Conservation (phyloP, 148 eudicot genomes). For the Arbutus unedo region DNA sequence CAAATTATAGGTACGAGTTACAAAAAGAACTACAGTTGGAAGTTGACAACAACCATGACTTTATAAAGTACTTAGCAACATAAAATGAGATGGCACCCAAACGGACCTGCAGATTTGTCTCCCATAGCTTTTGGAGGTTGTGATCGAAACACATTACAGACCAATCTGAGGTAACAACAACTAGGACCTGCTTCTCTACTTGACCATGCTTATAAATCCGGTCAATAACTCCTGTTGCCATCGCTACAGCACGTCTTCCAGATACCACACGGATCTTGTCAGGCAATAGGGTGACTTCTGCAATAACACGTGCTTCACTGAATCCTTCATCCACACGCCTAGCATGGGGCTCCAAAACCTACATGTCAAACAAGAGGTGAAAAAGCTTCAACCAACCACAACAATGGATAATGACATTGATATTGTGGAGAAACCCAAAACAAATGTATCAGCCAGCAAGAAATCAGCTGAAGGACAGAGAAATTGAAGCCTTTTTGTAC, state of each 20-base stretch:
- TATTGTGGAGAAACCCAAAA: background rate
- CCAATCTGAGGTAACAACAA: slow-evolving; percentile 98
- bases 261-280: slow-evolving; percentile 89
- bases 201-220: slow-evolving; percentile 57
- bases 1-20: slow-evolving; percentile 5
- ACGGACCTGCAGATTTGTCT: slow-evolving; percentile 73
- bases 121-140: slow-evolving; percentile 95
- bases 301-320: slow-evolving; percentile 84
- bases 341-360: slow-evolving; percentile 88
- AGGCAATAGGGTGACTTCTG: slow-evolving; percentile 78
- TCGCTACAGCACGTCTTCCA: slow-evolving; percentile 95
- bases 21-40: background rate
- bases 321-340: slow-evolving; percentile 94
- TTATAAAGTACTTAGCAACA: background rate
- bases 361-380: slow-evolving; percentile 12
- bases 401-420: background rate
- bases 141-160: slow-evolving; percentile 97
- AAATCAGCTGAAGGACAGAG: background rate
- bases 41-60: background rate
- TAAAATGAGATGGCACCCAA: background rate
- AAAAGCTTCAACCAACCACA: background rate
- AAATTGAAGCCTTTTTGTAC: background rate
- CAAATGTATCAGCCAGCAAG: background rate
- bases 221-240: slow-evolving; percentile 89
- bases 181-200: slow-evolving; percentile 81